Base-by-base conservation (phyloP, 345 rosid genomes). In the Eucalyptus globulus region DNA sequence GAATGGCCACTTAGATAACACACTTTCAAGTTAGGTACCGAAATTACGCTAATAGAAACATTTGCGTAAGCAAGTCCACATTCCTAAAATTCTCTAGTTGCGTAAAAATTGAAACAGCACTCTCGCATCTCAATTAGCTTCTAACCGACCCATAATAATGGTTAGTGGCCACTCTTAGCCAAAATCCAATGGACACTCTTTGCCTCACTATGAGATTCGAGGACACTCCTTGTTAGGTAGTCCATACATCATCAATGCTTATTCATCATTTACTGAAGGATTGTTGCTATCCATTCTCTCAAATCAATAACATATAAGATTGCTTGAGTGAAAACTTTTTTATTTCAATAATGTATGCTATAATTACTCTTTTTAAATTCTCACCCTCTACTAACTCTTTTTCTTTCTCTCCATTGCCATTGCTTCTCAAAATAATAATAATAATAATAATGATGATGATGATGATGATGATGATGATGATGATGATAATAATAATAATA, bases 121-220 rank as follows among this genome's bases (percentile, higher is more conserved):
- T 53, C 58, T 1, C 5, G 0, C 0, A 0, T 53, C 5, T 19
- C 58, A 53, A 17, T 19, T 53, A 10, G 26, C 26, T 53, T 53
- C 11, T 19, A 53, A 19, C 5, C 2, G 0, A 53, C 11, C 58
- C 5, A 5, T 11, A 53, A 53, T 53, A 19, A 53, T 53, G 22
- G 10, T 53, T 53, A 53, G 56, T 53, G 56, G 56, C 24, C 10
- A 19, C 24, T 53, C 56, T 53, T 53, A 53, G 45, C 81, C 81
- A 72, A 72, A 72, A 37, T 9, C 81, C 45, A 72, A 34, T 37
- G 81, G 45, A 37, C 14, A 11, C 45, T 72, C 44, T 69, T 69
- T 72, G 83, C 45, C 43, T 72, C 22, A 72, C 8, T 19, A 72
- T 37, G 83, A 11, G 45, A 37, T 37, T 72, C 1, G 7, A 37